These are phyloP conservation scores for Brettanomyces anomalus DNA, from an alignment of 805 yeast species.

Conservation along the genomic window DNA sequence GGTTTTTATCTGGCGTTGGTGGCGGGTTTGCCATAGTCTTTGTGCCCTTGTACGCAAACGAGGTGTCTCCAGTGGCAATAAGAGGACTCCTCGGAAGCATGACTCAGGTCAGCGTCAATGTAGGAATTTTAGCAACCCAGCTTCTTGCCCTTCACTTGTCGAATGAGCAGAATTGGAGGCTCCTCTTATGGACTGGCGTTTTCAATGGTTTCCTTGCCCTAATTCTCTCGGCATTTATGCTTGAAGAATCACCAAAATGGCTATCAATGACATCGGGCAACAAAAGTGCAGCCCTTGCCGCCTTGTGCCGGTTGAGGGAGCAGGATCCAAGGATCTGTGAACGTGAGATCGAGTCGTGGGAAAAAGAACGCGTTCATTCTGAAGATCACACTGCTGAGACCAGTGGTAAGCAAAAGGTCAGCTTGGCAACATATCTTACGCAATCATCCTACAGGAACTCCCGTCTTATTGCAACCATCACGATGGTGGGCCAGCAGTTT, in stretches of 20 bases:
- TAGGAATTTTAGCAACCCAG: conserved; percentile 81
- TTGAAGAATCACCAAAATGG: conserved; percentile 85
- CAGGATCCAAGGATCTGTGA: conserved; percentile 8
- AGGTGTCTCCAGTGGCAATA: conserved; percentile 58
- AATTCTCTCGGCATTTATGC: conserved; percentile 29
- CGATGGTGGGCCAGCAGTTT: conserved; percentile 81
- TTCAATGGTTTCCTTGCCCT: conserved; percentile 43
- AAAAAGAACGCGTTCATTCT: conserved; percentile 17
- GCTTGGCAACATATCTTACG: conserved; percentile 38
- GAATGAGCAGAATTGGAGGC: conserved; percentile 62
- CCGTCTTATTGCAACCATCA: conserved; percentile 55
- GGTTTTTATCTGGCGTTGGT: conserved; percentile 73
- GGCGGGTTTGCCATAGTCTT: conserved; percentile 86
- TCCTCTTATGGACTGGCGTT: conserved; percentile 53
- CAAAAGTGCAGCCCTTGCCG: conserved; percentile 13
- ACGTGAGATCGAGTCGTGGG: conserved; percentile 24
- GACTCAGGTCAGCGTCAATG: conserved; percentile 79
- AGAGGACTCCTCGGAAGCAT: conserved; percentile 81
- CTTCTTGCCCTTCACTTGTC: conserved; percentile 62
- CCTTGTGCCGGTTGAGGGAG: conserved; percentile 31
- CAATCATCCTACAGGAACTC: conserved; percentile 47
- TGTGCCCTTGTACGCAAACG: conserved; percentile 74
- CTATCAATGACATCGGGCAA: conserved; percentile 38
- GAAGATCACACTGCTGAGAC: conserved; percentile 17
- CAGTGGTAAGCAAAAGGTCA: conserved; percentile 11